These are phyloP conservation scores for Termitomyces sp. DNA, from an alignment of 768 basidiomycete species.

Conservation along the genomic window DNA sequence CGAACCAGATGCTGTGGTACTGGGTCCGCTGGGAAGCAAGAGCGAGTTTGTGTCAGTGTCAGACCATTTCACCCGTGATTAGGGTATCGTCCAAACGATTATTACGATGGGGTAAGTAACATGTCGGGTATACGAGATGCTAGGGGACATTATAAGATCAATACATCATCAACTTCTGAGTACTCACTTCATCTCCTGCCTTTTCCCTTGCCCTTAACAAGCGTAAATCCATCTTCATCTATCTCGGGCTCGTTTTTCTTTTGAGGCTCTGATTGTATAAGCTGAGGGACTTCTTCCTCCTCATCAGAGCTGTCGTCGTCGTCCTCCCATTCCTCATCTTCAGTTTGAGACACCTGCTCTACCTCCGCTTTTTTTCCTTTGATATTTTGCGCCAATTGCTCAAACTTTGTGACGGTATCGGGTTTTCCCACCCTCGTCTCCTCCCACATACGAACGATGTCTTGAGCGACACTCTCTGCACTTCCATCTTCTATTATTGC, in stretches of 20 bases:
- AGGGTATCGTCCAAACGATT: not conserved
- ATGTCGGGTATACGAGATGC: not conserved
- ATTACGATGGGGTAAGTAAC: not conserved
- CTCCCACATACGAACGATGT: conserved; percentile 67
- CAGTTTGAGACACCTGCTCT: conserved; percentile 37
- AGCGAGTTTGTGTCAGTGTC: not conserved
- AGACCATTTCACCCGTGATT: not conserved
- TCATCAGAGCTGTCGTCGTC: conserved; percentile 39
- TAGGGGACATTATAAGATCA: not conserved
- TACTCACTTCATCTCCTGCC: conserved; percentile 22
- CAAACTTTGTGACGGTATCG: conserved; percentile 52
- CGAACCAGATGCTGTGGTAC: not conserved
- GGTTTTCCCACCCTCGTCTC: conserved; percentile 39
- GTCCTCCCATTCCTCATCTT: conserved; percentile 28
- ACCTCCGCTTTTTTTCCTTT: conserved; percentile 51
- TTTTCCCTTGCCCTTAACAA: conserved; percentile 63
- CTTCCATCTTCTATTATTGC: conserved; percentile 81
- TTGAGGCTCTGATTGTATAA: conserved; percentile 34
- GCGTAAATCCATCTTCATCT: conserved; percentile 90
- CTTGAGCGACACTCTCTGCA: conserved; percentile 63
- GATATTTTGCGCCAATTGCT: conserved; percentile 53
- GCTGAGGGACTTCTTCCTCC: conserved; percentile 46
- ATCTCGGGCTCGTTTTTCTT: conserved; percentile 57
- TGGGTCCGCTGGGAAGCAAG: not conserved
- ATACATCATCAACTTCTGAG: not conserved